A percentile compares a stretch with the other conserved stretches of the same genome.
Conservation (phyloP, 2,329 filamentous ascomycete species). For the Epichloe uncinata region DNA sequence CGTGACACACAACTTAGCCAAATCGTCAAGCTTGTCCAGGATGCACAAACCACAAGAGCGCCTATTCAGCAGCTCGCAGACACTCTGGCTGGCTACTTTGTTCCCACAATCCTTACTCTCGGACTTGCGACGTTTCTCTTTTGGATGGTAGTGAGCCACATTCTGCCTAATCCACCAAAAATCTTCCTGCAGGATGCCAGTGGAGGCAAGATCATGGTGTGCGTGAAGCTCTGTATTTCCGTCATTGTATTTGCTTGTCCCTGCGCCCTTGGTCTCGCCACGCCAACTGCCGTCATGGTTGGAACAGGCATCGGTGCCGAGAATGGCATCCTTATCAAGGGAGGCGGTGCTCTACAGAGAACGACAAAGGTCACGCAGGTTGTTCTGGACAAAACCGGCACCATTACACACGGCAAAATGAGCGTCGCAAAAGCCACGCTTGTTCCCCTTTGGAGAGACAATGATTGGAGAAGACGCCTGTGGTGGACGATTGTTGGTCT, state of each 20-base stretch:
- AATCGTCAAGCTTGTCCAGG: constrained; percentile 96
- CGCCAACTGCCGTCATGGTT: constrained; percentile 96
- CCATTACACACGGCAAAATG: constrained; percentile 91
- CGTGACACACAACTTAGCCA: constrained; percentile 94
- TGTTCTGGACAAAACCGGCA: constrained; percentile 92
- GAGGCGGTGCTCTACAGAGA: constrained; percentile 80
- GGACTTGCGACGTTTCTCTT: constrained; percentile 73
- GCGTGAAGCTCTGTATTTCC: constrained; percentile 92
- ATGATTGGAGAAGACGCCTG: constrained; percentile 53
- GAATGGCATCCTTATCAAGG: constrained; percentile 95
- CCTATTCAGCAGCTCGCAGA: constrained; percentile 93
- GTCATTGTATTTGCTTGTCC: constrained; percentile 98
- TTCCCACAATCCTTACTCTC: constrained; percentile 75
- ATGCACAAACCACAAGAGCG: constrained; percentile 86
- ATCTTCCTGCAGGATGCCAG: constrained; percentile 72
- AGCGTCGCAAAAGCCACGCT: constrained; percentile 64
- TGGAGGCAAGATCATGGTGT: constrained; percentile 91
- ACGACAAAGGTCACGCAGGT: constrained; percentile 83
- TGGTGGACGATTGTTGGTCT: constrained; percentile 97
- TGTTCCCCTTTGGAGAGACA: constrained; percentile 54
- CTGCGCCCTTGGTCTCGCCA: constrained; percentile 89
- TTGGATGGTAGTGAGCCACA: constrained; percentile 93
- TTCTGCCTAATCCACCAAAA: constrained; percentile 68
- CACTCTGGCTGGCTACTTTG: constrained; percentile 82
- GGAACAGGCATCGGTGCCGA: constrained; percentile 94